A percentile compares a stretch with the other conserved stretches of the same genome.
phyloP scores from a whole-genome alignment of 257 asterid genomes.

The Lithospermum erythrorhizon region DNA sequence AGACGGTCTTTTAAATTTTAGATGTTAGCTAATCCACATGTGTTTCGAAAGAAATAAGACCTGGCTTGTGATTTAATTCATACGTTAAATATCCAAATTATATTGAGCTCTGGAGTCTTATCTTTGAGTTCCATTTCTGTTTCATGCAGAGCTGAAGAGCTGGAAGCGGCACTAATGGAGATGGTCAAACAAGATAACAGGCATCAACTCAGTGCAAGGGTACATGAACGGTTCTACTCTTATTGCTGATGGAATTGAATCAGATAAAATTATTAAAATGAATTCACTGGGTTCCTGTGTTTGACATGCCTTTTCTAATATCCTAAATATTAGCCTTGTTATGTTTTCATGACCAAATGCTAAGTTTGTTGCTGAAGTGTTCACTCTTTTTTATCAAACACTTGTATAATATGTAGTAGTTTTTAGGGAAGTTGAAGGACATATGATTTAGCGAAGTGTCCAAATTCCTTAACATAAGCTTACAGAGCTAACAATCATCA shows the following conservation, averaged over 20 bases:
- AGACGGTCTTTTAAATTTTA: too few relatives aligned
- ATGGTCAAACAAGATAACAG: conserved; percentile 97
- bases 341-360: not conserved
- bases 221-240: conserved; percentile 13
- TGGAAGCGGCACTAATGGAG: conserved; percentile 92
- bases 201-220: conserved; percentile 86
- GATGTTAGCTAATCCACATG: not conserved
- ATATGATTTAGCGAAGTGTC: too few relatives aligned
- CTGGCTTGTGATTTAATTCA: not conserved
- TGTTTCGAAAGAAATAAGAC: not conserved
- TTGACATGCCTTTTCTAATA: not conserved
- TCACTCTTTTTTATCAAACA: not conserved
- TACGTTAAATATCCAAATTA: not conserved
- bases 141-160: conserved; percentile 78
- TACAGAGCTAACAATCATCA: too few relatives aligned
- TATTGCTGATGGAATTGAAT: too few relatives aligned
- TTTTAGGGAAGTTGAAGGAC: too few relatives aligned
- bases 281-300: not conserved
- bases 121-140: conserved; percentile 6
- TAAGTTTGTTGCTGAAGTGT: not conserved
- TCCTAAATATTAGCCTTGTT: not conserved
- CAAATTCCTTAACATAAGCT: too few relatives aligned
- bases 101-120: not conserved
- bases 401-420: too few relatives aligned
- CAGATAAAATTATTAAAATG: too few relatives aligned